Evolutionary conservation across 495 filamentous ascomycete species (phyloP), one percentile per base, ranked within the genome.

Genomic region (Viridothelium virens): DNA sequence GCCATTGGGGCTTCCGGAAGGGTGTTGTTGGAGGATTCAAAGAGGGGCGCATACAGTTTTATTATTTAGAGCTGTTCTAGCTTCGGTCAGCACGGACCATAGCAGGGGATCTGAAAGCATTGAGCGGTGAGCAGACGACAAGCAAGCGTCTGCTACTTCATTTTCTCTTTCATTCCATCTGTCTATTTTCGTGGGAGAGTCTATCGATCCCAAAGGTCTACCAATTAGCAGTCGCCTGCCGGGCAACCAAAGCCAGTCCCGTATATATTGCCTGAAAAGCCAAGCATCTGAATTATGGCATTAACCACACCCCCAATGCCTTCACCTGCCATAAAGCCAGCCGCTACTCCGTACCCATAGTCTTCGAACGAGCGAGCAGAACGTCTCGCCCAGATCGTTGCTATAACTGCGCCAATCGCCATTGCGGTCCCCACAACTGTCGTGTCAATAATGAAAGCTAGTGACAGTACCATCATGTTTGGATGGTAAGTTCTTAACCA

Each of bases 251-350:
- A 41, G 18, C 61, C 38, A 5, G 62, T 65, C 0, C 68, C 68
- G 44, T 70, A 66, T 10, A 47, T 25, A 38, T 65, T 46, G 14
- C 68, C 68, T 18, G 66, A n/a, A 64, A 70, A 63, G 34, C 68
- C 68, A 53, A 67, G 67, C 38, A 70, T 68, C 63, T 70, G 65
- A 53, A 70, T 66, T 44, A 70, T 70, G 39, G 68, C 68, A 38
- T 68, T 70, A 50, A 70, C 37, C 38, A 70, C 66, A 41, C 68
- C 68, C 38, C 85, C 86, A 31, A 88, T 77, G 44, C 86, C 86
- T 73, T 88, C 86, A 25, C 86, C 86, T 3, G 86, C 86, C 74
- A 89, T 87, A 69, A 87, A 78, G 34, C 86, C 86, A 14, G 86
- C 86, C 33, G 86, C 86, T 56, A 88, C 77, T 7, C 85, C 84